Evolutionary conservation across 75 land plant species (phyloP).

Genomic region (Ceratopteris richardii): DNA sequence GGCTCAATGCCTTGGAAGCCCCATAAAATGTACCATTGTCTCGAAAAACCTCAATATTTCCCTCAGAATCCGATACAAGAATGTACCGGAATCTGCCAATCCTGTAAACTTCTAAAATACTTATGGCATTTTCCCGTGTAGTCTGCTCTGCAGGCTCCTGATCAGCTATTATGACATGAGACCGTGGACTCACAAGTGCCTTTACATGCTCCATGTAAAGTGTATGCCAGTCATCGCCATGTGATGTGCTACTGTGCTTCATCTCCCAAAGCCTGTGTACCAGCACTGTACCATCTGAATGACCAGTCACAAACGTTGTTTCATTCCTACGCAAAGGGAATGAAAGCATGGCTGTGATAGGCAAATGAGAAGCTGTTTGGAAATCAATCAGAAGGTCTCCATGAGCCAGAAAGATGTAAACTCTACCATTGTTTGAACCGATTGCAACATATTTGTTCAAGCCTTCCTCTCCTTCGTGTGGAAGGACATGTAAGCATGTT

Average conservation of each 20-base stretch:
- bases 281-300: slow-evolving; percentile 59
- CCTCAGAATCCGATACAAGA: slow-evolving; percentile 36
- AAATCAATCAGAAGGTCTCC: slow-evolving; percentile 62
- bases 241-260: slow-evolving; percentile 9
- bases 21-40: slow-evolving; percentile 77
- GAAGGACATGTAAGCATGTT: slow-evolving; percentile 55
- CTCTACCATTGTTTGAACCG: slow-evolving; percentile 54
- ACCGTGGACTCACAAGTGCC: neutral
- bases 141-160: neutral
- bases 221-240: slow-evolving; percentile 44
- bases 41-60: slow-evolving; percentile 55
- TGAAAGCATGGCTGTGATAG: slow-evolving; percentile 64
- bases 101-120: slow-evolving; percentile 58
- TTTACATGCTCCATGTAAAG: slow-evolving; percentile 33
- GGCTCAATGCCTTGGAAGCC: slow-evolving; percentile 33
- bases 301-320: slow-evolving; percentile 72
- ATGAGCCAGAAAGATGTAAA: slow-evolving; percentile 50
- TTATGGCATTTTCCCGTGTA: slow-evolving; percentile 7
- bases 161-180: neutral
- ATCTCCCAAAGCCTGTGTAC: slow-evolving; percentile 63
- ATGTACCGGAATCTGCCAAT: slow-evolving; percentile 61
- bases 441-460: slow-evolving; percentile 74
- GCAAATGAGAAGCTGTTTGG: slow-evolving; percentile 29
- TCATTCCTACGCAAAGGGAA: slow-evolving; percentile 52
- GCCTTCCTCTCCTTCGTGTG: slow-evolving; percentile 70